Percentiles rank a stretch among this genome's conserved stretches.
Conservation (phyloP, 768 basidiomycete species). For the Dacryopinax spathularia region DNA sequence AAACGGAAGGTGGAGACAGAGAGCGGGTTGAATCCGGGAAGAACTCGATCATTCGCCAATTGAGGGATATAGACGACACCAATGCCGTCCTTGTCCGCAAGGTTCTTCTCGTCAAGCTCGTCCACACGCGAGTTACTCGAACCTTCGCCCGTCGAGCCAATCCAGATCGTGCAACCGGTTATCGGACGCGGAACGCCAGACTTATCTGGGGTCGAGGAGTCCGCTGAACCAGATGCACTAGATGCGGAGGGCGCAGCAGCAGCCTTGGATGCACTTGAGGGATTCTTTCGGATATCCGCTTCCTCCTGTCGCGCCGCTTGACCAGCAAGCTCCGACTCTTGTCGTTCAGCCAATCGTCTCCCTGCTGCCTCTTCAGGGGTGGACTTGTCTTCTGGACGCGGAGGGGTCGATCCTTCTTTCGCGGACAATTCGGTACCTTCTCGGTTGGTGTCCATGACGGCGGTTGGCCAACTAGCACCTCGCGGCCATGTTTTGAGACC, state of each 20-base stretch:
- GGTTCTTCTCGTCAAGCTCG: constrained; percentile 14
- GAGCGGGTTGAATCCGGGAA: constrained; percentile 16
- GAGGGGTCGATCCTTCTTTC: not conserved
- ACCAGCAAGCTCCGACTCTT: constrained; percentile 11
- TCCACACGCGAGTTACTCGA: constrained; percentile 10
- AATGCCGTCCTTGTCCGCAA: constrained; percentile 16
- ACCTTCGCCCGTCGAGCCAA: constrained; percentile 14
- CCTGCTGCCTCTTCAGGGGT: constrained; percentile 9
- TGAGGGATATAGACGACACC: constrained; percentile 19
- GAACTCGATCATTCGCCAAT: constrained; percentile 12
- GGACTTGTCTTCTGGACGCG: not conserved
- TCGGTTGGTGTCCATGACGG: not conserved
- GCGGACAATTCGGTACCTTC: not conserved
- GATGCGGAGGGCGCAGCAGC: no score
- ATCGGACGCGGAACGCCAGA: constrained; percentile 1
- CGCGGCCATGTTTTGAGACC: constrained; percentile 12
- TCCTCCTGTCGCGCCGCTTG: constrained; percentile 12
- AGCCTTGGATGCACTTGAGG: not conserved
- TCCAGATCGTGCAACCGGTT: constrained; percentile 15
- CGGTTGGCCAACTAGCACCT: constrained; percentile 15
- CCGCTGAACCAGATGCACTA: not conserved
- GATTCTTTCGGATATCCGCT: not conserved
- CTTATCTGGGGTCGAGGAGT: not conserved
- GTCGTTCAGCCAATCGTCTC: constrained; percentile 10
- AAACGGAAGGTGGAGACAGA: constrained; percentile 15